These are phyloP conservation scores for Ophiostoma australiae DNA, from an alignment of 2,329 filamentous ascomycete species.

Conservation along the genomic window DNA sequence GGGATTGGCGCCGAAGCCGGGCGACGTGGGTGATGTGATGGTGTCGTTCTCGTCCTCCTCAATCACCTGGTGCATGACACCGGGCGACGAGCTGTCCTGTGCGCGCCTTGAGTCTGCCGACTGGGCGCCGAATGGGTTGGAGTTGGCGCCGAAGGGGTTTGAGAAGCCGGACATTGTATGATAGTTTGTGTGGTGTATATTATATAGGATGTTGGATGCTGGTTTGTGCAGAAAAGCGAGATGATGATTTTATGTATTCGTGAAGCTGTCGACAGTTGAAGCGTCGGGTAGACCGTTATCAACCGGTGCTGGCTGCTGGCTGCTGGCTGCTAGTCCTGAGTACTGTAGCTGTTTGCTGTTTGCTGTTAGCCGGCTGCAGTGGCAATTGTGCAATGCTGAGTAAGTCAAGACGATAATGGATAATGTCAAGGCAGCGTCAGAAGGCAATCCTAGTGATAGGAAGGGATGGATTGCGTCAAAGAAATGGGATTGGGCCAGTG, in stretches of 20 bases:
- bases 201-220: background rate
- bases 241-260: background rate
- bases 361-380: background rate
- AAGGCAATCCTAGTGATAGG: background rate
- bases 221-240: background rate
- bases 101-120: slow-evolving; percentile 37
- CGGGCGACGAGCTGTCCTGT: slow-evolving; percentile 13
- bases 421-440: background rate
- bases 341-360: background rate
- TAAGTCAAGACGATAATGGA: background rate
- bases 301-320: background rate
- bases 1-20: slow-evolving; percentile 35
- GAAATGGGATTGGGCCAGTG: background rate
- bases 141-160: slow-evolving; percentile 61
- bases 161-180: slow-evolving; percentile 69
- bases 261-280: background rate
- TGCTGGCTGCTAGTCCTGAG: too few species aligned
- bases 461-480: slow-evolving; percentile 4
- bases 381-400: background rate
- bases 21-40: slow-evolving; percentile 60
- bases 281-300: background rate
- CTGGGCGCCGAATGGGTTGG: slow-evolving; percentile 64
- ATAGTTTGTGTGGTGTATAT: background rate
- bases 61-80: slow-evolving; percentile 52
- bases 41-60: slow-evolving; percentile 80